Evolutionary conservation across 805 yeast species (phyloP), one percentile per base, ranked within the genome.

Genomic region (Ogataea nonfermentans): DNA sequence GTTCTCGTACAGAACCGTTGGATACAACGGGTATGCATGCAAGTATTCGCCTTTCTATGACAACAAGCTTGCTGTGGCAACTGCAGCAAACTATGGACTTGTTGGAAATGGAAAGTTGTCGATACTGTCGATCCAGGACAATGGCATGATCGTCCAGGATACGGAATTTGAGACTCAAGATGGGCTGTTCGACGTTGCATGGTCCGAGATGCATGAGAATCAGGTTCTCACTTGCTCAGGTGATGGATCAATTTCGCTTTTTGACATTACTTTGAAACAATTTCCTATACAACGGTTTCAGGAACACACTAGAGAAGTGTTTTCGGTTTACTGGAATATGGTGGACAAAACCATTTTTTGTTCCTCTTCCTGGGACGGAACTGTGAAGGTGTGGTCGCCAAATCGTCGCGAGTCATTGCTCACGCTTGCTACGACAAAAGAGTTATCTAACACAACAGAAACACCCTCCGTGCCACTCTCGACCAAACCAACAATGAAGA

Each of bases 41-140:
- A 83, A 82, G 53, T 93, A 91, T 66, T 88, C 96, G 0, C 97
- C 98, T 1, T 91, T 80, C 55, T 85, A 79, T 52, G 98, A 91
- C 62, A 86, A 84, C 65, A 84, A 86, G 54, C 56, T 91, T 15
- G 96, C 96, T 0, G 91, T 88, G 23, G 95, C 95, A 0, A 73
- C 95, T 0, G 82, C 96, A 1, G 88, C 97, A 19, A 93, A 91
- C 65, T 91, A 80, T 61, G 98, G 98, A 2, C 67, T 91, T 4
- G 96, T 89, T 3, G 99, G 99, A 2, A 91, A 91, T 61, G 99
- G 99, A 5, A 74, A 86, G 50, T 66, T 91, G 20, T 81, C 68
- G 50, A 69, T 91, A 1, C 66, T 91, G 16, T 79, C 78, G 34
- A 84, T 91, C 32, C 76, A 73, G 37, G 76, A 78, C 15, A 65